Evolutionary conservation across 2,329 filamentous ascomycete genomes (phyloP).

Genomic region (Dactylellina sp.): DNA sequence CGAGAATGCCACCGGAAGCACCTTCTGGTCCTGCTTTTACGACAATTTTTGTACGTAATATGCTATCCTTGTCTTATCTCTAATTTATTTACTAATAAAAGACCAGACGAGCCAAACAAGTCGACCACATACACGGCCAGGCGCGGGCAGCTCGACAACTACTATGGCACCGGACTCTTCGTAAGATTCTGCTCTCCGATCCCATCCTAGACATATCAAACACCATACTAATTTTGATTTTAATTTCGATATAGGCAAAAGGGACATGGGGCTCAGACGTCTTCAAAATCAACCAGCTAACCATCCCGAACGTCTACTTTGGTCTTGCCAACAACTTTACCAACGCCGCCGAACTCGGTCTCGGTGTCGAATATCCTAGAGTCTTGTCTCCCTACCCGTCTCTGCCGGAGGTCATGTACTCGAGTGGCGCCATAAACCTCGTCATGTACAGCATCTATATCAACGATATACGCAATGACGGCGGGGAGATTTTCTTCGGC

Average conservation of each 20-base stretch:
- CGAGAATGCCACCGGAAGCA: conserved; percentile 21
- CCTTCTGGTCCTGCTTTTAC: conserved; percentile 52
- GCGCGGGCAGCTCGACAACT: conserved; percentile 15
- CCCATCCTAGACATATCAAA: not conserved
- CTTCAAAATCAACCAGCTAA: conserved; percentile 54
- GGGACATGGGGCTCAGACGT: conserved; percentile 52
- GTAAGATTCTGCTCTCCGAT: conserved; percentile 4
- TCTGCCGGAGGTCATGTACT: conserved; percentile 38
- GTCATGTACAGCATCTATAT: conserved; percentile 48
- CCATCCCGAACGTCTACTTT: conserved; percentile 42
- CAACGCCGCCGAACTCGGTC: conserved; percentile 39
- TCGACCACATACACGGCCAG: conserved; percentile 25
- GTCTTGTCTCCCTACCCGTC: conserved; percentile 35
- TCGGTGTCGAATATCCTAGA: conserved; percentile 35
- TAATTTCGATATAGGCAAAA: conserved; percentile 33
- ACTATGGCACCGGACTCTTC: conserved; percentile 41
- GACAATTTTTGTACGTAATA: conserved; percentile 31
- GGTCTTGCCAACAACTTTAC: conserved; percentile 50
- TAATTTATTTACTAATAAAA: not conserved
- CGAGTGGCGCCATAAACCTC: conserved; percentile 17
- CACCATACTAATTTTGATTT: not conserved
- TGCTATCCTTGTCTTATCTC: not conserved
- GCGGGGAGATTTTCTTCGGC: conserved; percentile 48
- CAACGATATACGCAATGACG: conserved; percentile 50
- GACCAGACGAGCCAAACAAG: conserved; percentile 22